These are phyloP conservation scores for Paxillus involutus DNA, from an alignment of 768 basidiomycete species.

Conservation along the genomic window DNA sequence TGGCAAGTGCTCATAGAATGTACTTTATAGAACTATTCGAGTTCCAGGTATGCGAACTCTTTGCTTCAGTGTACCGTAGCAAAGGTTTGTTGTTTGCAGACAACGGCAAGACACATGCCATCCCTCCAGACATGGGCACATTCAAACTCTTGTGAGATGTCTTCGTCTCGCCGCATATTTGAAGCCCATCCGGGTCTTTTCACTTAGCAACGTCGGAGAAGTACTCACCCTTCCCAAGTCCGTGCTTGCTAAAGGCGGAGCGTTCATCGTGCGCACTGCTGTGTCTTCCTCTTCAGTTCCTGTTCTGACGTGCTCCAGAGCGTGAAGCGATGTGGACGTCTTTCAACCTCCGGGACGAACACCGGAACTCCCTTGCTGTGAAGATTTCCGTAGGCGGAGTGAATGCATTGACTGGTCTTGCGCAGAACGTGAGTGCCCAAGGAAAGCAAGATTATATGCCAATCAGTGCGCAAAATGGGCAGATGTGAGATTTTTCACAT, in stretches of 20 bases:
- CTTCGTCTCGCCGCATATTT: too few relatives aligned
- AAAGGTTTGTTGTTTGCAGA: background rate
- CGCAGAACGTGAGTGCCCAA: background rate
- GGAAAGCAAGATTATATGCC: constrained; percentile 26
- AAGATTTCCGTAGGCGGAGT: constrained; percentile 31
- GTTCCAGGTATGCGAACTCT: background rate
- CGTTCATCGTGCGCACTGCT: too few relatives aligned
- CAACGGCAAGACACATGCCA: constrained; percentile 2
- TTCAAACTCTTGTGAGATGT: too few relatives aligned
- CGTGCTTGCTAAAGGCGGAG: too few relatives aligned
- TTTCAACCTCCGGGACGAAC: background rate
- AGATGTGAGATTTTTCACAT: background rate
- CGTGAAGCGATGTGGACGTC: too few relatives aligned
- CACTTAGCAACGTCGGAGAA: constrained; percentile 17
- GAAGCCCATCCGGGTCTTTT: background rate
- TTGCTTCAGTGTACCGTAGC: background rate
- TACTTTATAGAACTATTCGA: background rate
- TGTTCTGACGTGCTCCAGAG: too few relatives aligned
- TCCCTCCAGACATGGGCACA: too few relatives aligned
- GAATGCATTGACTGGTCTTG: constrained; percentile 26
- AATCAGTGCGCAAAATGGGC: background rate
- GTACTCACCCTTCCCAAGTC: constrained; percentile 15
- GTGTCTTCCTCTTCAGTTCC: too few relatives aligned
- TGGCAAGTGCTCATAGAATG: too few relatives aligned
- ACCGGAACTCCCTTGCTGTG: constrained; percentile 12